phyloP scores from a whole-genome alignment of 345 rosid species.

The Abelmoschus esculentus region DNA sequence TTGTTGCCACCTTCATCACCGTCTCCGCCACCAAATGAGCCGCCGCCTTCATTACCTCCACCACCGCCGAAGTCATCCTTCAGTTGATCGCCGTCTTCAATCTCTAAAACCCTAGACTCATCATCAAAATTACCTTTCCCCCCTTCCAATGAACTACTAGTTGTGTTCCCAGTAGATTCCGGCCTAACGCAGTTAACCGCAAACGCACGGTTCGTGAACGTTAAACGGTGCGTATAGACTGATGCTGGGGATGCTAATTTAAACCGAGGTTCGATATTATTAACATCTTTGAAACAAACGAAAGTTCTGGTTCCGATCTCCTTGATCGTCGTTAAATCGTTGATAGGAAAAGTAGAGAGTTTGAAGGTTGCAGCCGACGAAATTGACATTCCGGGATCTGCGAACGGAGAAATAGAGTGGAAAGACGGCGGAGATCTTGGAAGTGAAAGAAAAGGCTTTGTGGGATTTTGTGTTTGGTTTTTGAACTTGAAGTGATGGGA shows the following conservation, averaged over 20 bases:
- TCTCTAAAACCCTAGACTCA: not conserved
- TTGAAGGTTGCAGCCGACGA: not conserved
- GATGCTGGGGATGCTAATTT: not conserved
- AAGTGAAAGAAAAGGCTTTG: not conserved
- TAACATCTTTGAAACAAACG: not conserved
- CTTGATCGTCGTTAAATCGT: not conserved
- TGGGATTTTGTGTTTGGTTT: not conserved
- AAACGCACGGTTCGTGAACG: not conserved
- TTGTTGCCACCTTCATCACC: slow-evolving; percentile 17
- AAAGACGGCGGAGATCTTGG: not conserved
- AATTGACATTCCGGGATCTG: not conserved
- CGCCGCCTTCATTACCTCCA: slow-evolving; percentile 19
- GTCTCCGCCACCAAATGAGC: slow-evolving; percentile 16
- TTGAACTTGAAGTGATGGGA: not conserved
- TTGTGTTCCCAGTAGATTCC: slow-evolving; percentile 12
- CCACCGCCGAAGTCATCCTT: slow-evolving; percentile 20
- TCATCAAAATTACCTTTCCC: not conserved
- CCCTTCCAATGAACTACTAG: slow-evolving; percentile 4
- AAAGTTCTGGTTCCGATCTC: not conserved
- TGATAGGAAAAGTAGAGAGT: not conserved
- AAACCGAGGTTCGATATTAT: not conserved
- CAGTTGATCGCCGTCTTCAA: not conserved
- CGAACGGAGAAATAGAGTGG: not conserved
- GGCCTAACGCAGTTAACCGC: slow-evolving; percentile 16
- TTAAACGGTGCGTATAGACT: not conserved